Evolutionary conservation across 441 rosid genomes (phyloP).

Genomic region (Mallotus japonicus): DNA sequence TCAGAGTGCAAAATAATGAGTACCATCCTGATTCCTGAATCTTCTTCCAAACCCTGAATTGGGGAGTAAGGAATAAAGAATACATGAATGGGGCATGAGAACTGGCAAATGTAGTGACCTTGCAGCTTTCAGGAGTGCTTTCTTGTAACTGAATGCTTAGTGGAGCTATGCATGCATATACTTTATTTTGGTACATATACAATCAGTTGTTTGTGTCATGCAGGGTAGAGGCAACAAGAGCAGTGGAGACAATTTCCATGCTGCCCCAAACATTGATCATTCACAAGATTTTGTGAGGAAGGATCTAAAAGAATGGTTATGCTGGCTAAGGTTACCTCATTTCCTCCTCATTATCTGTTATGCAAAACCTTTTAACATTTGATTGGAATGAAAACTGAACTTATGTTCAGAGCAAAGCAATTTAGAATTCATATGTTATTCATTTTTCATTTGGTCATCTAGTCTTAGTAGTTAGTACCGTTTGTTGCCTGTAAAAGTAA

Average conservation of each 20-base stretch:
- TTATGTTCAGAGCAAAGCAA: neutral
- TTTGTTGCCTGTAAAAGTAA: neutral
- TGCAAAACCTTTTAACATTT: neutral
- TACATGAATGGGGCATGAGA: neutral
- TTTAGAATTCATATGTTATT: neutral
- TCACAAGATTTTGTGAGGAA: constrained; percentile 95
- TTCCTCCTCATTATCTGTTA: constrained; percentile 9
- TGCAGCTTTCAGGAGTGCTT: constrained; percentile 1
- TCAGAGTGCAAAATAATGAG: neutral
- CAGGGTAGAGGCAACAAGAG: constrained; percentile 98
- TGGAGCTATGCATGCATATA: constrained; percentile 3
- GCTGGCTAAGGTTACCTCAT: constrained; percentile 76
- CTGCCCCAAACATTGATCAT: constrained; percentile 98
- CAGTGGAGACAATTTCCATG: constrained; percentile 96
- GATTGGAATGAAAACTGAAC: neutral
- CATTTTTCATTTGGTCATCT: neutral
- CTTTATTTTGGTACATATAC: constrained; percentile 7
- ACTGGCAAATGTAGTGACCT: neutral
- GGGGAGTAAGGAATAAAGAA: neutral
- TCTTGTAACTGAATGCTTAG: constrained; percentile 3
- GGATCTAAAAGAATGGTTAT: constrained; percentile 90
- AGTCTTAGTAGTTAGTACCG: neutral
- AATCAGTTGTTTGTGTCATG: constrained; percentile 23
- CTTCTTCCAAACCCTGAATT: neutral
- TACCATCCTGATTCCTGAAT: neutral